Evolutionary conservation across 2,329 filamentous ascomycete genomes (phyloP).

Genomic region (Clarireedia hainanense): DNA sequence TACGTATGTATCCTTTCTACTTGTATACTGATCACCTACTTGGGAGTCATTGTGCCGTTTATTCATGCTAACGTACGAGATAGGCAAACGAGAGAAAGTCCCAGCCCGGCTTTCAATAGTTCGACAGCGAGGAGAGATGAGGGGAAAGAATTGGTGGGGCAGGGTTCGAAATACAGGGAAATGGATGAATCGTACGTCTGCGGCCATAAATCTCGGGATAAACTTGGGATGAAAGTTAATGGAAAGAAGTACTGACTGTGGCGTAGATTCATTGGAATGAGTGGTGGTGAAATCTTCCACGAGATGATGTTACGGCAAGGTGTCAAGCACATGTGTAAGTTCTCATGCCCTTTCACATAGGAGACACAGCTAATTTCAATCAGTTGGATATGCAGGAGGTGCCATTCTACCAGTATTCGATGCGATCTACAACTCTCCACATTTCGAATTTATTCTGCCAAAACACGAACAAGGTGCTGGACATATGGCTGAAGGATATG

Average conservation of each 20-base stretch:
- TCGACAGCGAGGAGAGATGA: conserved; percentile 32
- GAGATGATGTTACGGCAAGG: conserved; percentile 95
- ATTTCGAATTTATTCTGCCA: conserved; percentile 93
- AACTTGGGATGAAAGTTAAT: conserved; percentile 1
- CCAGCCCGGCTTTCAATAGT: conserved; percentile 55
- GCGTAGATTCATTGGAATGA: conserved; percentile 80
- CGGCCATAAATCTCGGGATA: conserved; percentile 5
- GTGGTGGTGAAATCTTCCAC: conserved; percentile 93
- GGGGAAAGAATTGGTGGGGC: conserved; percentile 44
- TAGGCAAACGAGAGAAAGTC: conserved; percentile 49
- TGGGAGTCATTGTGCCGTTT: conserved; percentile 11
- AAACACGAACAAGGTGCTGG: conserved; percentile 96
- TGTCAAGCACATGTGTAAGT: conserved; percentile 91
- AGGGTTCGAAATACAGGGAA: conserved; percentile 49
- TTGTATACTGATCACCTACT: not conserved
- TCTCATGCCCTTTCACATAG: conserved; percentile 5
- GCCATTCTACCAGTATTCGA: conserved; percentile 97
- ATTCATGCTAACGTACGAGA: conserved; percentile 22
- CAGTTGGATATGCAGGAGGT: conserved; percentile 85
- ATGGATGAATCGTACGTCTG: conserved; percentile 73
- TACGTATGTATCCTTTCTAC: conserved; percentile 14
- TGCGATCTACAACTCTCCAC: conserved; percentile 95
- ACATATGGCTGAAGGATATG: conserved; percentile 98
- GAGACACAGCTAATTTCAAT: conserved; percentile 8
- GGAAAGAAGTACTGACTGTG: not conserved